These are phyloP conservation scores for Aspergillus carlsbadensis DNA, from an alignment of 495 filamentous ascomycete species.

Conservation along the genomic window DNA sequence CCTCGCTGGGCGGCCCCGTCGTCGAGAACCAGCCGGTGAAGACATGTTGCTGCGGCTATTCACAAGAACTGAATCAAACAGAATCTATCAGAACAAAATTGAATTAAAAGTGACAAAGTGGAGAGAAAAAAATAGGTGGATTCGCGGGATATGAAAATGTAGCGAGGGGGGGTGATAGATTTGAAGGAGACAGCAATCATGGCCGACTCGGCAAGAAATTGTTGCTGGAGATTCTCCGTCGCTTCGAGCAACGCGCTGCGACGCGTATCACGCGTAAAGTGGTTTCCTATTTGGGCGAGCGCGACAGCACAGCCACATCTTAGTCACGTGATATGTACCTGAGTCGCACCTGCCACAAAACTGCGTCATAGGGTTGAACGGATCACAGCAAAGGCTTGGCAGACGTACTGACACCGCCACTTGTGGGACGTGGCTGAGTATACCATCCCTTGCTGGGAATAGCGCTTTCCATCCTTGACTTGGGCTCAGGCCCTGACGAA, in stretches of 20 bases:
- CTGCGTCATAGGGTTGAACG: background rate
- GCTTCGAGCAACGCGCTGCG: constrained; percentile 26
- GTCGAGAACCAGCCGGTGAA: constrained; percentile 44
- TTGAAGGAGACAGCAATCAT: constrained; percentile 2
- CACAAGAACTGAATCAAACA: background rate
- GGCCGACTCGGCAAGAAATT: background rate
- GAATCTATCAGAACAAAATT: background rate
- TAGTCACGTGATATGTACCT: constrained; percentile 13
- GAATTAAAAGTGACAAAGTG: constrained; percentile 4
- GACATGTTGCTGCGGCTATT: constrained; percentile 38
- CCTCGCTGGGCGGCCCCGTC: constrained; percentile 43
- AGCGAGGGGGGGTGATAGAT: background rate
- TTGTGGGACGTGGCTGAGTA: constrained; percentile 2
- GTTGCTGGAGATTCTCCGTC: constrained; percentile 11
- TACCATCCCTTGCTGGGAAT: background rate
- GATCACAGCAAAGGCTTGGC: constrained; percentile 1
- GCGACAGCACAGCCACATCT: constrained; percentile 18
- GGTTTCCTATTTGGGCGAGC: constrained; percentile 34
- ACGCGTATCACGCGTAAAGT: constrained; percentile 43
- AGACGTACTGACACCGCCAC: constrained; percentile 11
- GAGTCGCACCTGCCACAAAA: background rate
- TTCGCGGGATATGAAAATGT: constrained; percentile 6
- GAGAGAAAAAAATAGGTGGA: constrained; percentile 1
- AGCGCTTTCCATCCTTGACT: background rate
- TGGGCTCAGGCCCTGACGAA: background rate